Base-by-base conservation (phyloP, 208 protist species). In the Hexamita inflata region DNA sequence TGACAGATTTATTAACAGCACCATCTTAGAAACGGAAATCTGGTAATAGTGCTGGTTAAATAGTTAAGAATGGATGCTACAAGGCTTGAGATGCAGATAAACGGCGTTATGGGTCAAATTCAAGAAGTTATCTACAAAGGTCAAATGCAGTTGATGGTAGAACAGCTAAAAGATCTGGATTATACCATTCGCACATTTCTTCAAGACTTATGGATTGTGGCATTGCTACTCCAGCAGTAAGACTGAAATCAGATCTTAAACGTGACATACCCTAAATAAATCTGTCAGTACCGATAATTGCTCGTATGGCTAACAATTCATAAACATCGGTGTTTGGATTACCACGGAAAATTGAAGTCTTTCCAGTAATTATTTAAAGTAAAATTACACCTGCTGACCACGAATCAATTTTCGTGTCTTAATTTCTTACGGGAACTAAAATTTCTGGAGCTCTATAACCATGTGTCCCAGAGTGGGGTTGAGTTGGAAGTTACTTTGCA, bases 361-460 rank as follows among this genome's bases (percentile, higher is more conserved):
- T 75, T 19, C 68, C 68, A 11, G 68, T 75, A 9, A 75, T 24
- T 28, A 75, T 75, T 34, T 75, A 34, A 26, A 75, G 11, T n/a
- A 75, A 34, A 34, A 75, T 60, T 24, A 75, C 68, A 61, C 68
- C 68, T 4, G 45, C 68, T 35, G 26, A 39, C 68, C 68, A 75
- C 40, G 38, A 59, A 60, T 75, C 68, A 60, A 75, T 75, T n/a
- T 60, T 60, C 13, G 26, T 9, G 9, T 13, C 35, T 38, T 70
- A 38, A 38, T 70, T 70, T 7, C 9, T 7, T 30, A 70, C 64
- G 9, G 64, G 64, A 49, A 70, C 64, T 34, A 78, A 38, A 57
- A 78, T 68, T 42, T 78, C 75, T 2, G 75, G 75, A 24, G 75
- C 49, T 7, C 75, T 19, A 29, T 75, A 78, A 28, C 75, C 75